These are phyloP conservation scores for Ophiostoma pallidulum DNA, from an alignment of 2,329 filamentous ascomycete species.

Conservation along the genomic window DNA sequence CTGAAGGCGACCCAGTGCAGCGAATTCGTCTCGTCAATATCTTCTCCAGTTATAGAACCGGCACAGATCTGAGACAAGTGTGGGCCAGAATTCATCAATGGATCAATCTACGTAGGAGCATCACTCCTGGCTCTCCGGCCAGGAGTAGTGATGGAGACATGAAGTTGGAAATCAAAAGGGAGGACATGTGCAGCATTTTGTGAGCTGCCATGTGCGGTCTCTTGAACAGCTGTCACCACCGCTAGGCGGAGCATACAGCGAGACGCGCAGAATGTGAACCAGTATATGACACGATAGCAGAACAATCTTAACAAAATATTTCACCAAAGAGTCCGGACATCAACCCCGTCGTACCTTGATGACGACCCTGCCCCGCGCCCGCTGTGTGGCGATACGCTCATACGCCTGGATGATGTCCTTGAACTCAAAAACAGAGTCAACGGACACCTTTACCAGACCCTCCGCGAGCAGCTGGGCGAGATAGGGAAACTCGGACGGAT, in stretches of 20 bases:
- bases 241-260: too few relatives aligned
- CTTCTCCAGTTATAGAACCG: background rate
- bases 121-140: background rate
- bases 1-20: background rate
- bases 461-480: slow-evolving; percentile 20
- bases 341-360: slow-evolving; percentile 6
- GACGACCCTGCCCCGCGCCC: slow-evolving; percentile 9
- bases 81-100: too few relatives aligned
- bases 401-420: slow-evolving; percentile 1
- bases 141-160: background rate
- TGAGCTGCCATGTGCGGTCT: background rate
- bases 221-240: too few relatives aligned
- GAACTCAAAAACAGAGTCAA: slow-evolving; percentile 10
- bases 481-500: slow-evolving; percentile 18
- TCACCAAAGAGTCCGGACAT: background rate
- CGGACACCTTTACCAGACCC: slow-evolving; percentile 16
- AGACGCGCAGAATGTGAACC: too few relatives aligned
- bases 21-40: background rate
- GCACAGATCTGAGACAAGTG: background rate
- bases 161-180: background rate
- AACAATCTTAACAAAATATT: background rate
- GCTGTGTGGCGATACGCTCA: slow-evolving; percentile 10
- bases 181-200: background rate
- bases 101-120: too few relatives aligned
- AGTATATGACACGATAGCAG: too few relatives aligned